Percentiles rank a stretch among this genome's conserved stretches.
Evolutionary conservation across 2,329 filamentous ascomycete genomes (phyloP).

Genomic region (Aspergillus bombycis): DNA sequence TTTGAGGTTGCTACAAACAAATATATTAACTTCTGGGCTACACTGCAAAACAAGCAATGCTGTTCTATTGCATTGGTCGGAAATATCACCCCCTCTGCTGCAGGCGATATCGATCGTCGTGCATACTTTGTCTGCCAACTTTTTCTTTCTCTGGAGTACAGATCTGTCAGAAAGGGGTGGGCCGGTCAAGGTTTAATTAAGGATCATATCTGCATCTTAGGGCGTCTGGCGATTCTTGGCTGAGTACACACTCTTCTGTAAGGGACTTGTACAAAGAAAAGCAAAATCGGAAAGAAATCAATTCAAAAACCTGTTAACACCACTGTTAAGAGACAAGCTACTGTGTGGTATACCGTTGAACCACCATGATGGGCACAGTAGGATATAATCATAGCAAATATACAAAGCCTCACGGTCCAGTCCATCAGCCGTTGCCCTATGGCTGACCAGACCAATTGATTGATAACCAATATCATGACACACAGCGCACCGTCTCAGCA

Average conservation of each 20-base stretch:
- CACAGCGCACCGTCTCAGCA: background rate
- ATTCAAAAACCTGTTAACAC: background rate
- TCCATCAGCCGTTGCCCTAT: background rate
- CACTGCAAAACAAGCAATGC: background rate
- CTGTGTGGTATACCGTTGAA: too few relatives aligned
- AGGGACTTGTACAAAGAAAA: conserved; percentile 15
- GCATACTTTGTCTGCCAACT: background rate
- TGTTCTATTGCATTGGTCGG: background rate
- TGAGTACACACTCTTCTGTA: conserved; percentile 21
- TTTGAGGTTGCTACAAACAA: conserved; percentile 3
- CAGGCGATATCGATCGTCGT: background rate
- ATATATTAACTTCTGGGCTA: background rate
- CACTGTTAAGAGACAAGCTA: background rate
- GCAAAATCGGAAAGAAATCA: background rate
- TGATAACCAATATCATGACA: background rate
- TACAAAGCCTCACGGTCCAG: background rate
- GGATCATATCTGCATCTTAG: conserved; percentile 39
- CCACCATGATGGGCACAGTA: background rate
- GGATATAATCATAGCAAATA: background rate
- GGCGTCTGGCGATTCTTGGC: conserved; percentile 34
- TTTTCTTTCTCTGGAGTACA: conserved; percentile 2
- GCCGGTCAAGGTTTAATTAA: conserved; percentile 44
- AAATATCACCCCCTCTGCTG: background rate
- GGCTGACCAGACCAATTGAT: background rate
- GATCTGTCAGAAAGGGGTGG: conserved; percentile 26